Conservation (phyloP, 148 eudicot species). For the Mesembryanthemum crystallinum region DNA sequence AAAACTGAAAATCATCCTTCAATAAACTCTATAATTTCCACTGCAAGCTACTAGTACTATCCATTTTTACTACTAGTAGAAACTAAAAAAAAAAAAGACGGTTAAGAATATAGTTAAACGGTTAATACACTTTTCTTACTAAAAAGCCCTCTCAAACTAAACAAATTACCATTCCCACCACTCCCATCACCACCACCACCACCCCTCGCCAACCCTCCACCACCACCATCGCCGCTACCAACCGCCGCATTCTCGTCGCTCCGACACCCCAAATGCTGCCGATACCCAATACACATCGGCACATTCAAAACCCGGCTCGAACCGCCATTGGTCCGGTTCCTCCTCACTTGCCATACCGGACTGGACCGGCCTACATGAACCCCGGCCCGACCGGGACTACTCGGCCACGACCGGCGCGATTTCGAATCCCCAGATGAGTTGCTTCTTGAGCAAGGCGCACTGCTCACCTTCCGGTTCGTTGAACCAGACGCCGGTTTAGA, state of each 20-base stretch:
- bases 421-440: conserved; percentile 87
- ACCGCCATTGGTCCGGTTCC: conserved; percentile 2
- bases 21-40: neutral
- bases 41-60: neutral
- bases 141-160: conserved; percentile 62
- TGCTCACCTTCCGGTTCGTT: conserved; percentile 59
- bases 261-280: conserved; percentile 49
- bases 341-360: conserved; percentile 73
- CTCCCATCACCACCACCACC: conserved; percentile 25
- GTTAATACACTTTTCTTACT: conserved; percentile 64
- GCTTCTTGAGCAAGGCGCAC: conserved; percentile 93
- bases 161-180: conserved; percentile 51
- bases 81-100: neutral
- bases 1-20: neutral
- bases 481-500: conserved; percentile 38
- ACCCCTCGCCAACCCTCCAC: conserved; percentile 16
- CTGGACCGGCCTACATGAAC: conserved; percentile 79
- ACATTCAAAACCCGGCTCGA: conserved; percentile 46
- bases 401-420: conserved; percentile 44
- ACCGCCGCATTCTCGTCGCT: conserved; percentile 41
- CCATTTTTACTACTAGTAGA: neutral
- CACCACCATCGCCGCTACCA: conserved; percentile 1
- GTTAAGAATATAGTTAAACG: conserved; percentile 7
- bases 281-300: conserved; percentile 71
- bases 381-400: conserved; percentile 38